A percentile compares a stretch with the other conserved stretches of the same genome.
phyloP scores from a whole-genome alignment of 2,329 filamentous ascomycete genomes.

The Daldinia sp. region DNA sequence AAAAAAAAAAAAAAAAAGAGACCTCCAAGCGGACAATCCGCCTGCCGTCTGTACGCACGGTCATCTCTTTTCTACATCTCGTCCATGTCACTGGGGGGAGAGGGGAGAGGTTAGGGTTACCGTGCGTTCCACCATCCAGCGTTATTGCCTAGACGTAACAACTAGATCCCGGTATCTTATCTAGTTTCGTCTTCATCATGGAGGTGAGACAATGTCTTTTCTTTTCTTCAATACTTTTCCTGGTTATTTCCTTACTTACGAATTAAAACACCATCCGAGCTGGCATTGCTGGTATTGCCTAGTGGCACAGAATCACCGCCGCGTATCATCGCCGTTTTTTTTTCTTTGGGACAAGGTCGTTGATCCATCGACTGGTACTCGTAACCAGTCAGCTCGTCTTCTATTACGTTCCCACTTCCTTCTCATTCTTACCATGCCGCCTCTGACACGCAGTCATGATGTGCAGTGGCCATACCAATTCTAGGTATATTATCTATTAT shows the following conservation, averaged over 20 bases:
- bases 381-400: constrained; percentile 16
- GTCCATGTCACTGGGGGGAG: constrained; percentile 43
- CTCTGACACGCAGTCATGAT: constrained; percentile 28
- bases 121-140: constrained; percentile 40
- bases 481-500: constrained; percentile 19
- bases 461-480: constrained; percentile 21
- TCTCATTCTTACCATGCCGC: constrained; percentile 13
- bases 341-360: constrained; percentile 28
- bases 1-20: too few species aligned
- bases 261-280: constrained; percentile 22
- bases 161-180: constrained; percentile 23
- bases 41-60: constrained; percentile 14
- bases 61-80: constrained; percentile 17
- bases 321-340: constrained; percentile 31
- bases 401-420: constrained; percentile 11
- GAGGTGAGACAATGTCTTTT: constrained; percentile 43
- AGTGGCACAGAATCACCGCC: constrained; percentile 39
- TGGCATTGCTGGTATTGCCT: constrained; percentile 26
- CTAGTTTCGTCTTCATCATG: constrained; percentile 33
- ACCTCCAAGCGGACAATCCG: constrained; percentile 27
- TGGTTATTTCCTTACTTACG: constrained; percentile 30
- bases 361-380: constrained; percentile 17
- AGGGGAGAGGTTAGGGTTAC: constrained; percentile 41
- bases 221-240: constrained; percentile 20
- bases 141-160: too few species aligned